These are phyloP conservation scores for Chaetomium globosum DNA, from an alignment of 2,329 filamentous ascomycete genomes.

Conservation along the genomic window DNA sequence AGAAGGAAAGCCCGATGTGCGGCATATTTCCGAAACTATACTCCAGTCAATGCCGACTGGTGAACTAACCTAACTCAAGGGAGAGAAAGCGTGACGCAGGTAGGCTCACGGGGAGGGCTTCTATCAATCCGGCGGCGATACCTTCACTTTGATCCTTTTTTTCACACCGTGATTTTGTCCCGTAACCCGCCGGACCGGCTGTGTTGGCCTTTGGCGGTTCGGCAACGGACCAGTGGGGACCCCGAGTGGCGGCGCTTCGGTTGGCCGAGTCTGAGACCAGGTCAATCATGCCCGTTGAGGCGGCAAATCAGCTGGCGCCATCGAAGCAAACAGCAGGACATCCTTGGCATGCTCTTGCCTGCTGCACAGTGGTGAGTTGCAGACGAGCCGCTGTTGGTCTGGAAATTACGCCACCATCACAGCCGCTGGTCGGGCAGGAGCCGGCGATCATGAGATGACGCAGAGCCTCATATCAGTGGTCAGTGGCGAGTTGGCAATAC, in stretches of 20 bases:
- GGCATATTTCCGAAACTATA: neutral
- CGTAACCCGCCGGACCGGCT: neutral
- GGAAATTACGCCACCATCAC: neutral
- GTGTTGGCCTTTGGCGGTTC: neutral
- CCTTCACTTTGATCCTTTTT: neutral
- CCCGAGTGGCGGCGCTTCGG: neutral
- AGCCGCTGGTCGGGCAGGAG: neutral
- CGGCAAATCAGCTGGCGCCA: constrained; percentile 1
- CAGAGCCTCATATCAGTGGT: neutral
- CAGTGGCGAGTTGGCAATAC: neutral
- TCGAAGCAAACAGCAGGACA: neutral
- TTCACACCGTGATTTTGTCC: neutral
- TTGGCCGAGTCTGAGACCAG: neutral
- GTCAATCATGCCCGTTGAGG: neutral
- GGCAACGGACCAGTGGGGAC: neutral
- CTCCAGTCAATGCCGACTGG: neutral
- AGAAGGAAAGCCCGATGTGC: neutral
- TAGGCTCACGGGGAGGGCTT: neutral
- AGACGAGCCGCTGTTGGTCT: neutral
- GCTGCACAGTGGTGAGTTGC: neutral
- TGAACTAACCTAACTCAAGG: neutral
- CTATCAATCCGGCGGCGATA: neutral
- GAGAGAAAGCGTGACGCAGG: neutral
- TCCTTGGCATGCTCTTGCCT: neutral
- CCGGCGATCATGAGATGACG: neutral